Evolutionary conservation across 768 basidiomycete species (phyloP).

Genomic region (Mycena albidolilacea): DNA sequence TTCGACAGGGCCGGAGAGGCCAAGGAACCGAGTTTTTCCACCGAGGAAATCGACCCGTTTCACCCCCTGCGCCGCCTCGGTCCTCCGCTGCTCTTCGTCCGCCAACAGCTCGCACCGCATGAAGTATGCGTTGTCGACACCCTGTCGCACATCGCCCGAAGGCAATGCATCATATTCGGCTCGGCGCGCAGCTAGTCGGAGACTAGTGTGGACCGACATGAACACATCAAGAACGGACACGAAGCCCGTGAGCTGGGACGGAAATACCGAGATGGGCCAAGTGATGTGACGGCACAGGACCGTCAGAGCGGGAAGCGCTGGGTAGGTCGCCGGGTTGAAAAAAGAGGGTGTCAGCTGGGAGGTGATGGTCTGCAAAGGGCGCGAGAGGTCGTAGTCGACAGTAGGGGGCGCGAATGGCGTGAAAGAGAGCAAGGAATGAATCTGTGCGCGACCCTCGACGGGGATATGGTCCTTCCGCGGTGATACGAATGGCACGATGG

Average conservation of each 20-base stretch:
- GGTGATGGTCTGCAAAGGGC: slow-evolving; percentile 26
- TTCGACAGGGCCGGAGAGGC: slow-evolving; percentile 34
- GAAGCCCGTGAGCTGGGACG: slow-evolving; percentile 14
- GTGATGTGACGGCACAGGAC: slow-evolving; percentile 29
- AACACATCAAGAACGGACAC: slow-evolving; percentile 38
- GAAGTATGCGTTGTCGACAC: slow-evolving; percentile 34
- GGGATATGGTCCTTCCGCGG: slow-evolving; percentile 31
- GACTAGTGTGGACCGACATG: slow-evolving; percentile 25
- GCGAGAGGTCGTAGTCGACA: slow-evolving; percentile 30
- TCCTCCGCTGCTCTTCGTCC: slow-evolving; percentile 10
- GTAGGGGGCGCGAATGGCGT: slow-evolving; percentile 24
- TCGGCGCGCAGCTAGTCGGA: slow-evolving; percentile 23
- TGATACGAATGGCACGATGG: background rate
- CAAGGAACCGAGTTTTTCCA: slow-evolving; percentile 34
- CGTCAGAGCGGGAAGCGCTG: slow-evolving; percentile 24
- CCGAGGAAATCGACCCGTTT: slow-evolving; percentile 36
- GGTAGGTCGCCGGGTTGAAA: slow-evolving; percentile 36
- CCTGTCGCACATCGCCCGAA: background rate
- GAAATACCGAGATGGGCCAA: slow-evolving; percentile 13
- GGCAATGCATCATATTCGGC: slow-evolving; percentile 33
- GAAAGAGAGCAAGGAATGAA: slow-evolving; percentile 56
- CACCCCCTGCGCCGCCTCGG: slow-evolving; percentile 33
- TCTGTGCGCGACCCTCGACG: slow-evolving; percentile 49
- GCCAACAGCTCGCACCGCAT: slow-evolving; percentile 11
- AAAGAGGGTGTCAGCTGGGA: slow-evolving; percentile 25